phyloP scores from a whole-genome alignment of 805 yeast genomes.

The Zygosaccharomyces lentus region DNA sequence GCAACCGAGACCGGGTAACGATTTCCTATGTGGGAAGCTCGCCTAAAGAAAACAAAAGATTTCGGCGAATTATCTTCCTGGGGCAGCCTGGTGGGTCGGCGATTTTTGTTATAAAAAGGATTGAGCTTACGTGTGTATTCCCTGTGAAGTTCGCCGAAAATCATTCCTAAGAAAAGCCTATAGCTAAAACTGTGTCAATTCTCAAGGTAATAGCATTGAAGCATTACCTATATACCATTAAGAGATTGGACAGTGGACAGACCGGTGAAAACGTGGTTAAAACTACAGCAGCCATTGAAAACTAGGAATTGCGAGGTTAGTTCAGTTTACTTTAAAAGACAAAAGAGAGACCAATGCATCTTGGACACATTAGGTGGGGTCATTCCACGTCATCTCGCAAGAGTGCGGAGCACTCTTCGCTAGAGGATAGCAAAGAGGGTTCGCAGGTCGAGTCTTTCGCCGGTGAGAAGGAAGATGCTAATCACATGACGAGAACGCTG shows the following conservation, averaged over 20 bases:
- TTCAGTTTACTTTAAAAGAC: background rate
- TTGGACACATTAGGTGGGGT: background rate
- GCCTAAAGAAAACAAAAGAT: background rate
- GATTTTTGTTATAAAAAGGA: background rate
- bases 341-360: background rate
- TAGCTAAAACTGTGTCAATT: background rate
- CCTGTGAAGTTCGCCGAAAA: constrained; percentile 1
- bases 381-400: background rate
- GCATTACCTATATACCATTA: background rate
- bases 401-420: background rate
- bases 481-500: background rate
- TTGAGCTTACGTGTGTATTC: background rate
- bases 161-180: background rate
- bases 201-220: background rate
- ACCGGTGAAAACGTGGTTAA: background rate
- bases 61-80: constrained; percentile 5
- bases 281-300: background rate
- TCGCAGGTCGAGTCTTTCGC: background rate
- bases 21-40: background rate
- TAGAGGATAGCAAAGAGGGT: background rate
- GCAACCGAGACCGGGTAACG: background rate
- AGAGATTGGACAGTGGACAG: background rate
- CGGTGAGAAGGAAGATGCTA: background rate
- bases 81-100: constrained; percentile 3
- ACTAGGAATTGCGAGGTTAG: background rate